Evolutionary conservation across 2,329 filamentous ascomycete species (phyloP), one percentile per base, ranked within the genome.

Genomic region (Sclerotinia nivalis): DNA sequence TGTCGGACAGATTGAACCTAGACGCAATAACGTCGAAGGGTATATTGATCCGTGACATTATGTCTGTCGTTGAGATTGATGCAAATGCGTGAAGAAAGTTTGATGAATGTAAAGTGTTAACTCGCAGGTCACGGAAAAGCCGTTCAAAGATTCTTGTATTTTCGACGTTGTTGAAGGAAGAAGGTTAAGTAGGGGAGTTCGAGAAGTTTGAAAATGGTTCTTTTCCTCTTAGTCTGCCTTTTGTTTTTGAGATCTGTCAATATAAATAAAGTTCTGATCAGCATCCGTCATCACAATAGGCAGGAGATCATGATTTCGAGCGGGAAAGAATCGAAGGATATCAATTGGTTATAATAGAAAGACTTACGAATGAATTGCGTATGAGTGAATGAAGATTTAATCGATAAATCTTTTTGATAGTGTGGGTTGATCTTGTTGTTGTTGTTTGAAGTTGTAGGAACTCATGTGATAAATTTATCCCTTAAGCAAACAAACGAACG

Each of bases 21-120:
- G 93, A 97, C 81, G 95, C 97, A 80, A 98, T 83, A 78, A 91
- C 89, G 81, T 97, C 94, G 78, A 98, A 86, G 70, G 96, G 96
- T 76, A 99, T 96, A 85, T 93, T 92, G 79, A 98, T 93, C 81
- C 93, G 89, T 76, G 92, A 86, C 93, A 97, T 97, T 78, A 12
- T 59, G n/a, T 66, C 22, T 61, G 22, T 22, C 43, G 56, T 12
- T 60, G 49, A 70, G n/a, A 20, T 20, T 20, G 31, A 56, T 55
- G n/a, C 28, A 50, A 58, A 58, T 68, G 20, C 13, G 31, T 47
- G 55, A 64, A 37, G 31, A 18, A 45, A 40, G 2, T 43, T 69
- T 64, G 43, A 50, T 40, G 10, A 61, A 56, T 49, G 28, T 55
- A 34, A 45, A 49, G n/a, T 2, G 13, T 8, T 37, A 20, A 10